Percentiles rank a stretch among this genome's conserved stretches.
Conservation (phyloP, 129 eudicot genomes). For the Flaveria bidentis region DNA sequence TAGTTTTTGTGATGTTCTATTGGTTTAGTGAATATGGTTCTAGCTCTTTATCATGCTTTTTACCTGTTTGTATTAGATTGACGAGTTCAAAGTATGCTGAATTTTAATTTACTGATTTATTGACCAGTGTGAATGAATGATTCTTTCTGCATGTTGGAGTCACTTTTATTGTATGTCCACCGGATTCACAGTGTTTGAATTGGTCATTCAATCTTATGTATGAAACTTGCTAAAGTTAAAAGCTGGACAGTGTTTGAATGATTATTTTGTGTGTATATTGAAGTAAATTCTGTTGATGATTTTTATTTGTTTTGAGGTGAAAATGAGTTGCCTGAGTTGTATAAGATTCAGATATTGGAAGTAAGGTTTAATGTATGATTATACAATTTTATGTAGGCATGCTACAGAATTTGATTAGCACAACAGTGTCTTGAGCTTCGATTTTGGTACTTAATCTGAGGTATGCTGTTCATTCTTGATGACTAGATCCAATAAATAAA, state of each 20-base stretch:
- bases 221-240: not conserved
- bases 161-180: no score
- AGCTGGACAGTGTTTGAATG: not conserved
- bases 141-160: no score
- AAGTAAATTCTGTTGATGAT: not conserved
- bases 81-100: not conserved
- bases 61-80: not conserved
- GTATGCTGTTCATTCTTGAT: constrained; percentile 6
- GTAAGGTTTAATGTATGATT: constrained; percentile 4
- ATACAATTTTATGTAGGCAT: not conserved
- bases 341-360: not conserved
- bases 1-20: not conserved
- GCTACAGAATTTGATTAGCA: constrained; percentile 11
- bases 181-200: no score
- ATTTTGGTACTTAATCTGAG: constrained; percentile 10
- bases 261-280: not conserved
- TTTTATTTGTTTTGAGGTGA: not conserved
- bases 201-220: not conserved
- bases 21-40: not conserved
- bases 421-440: not conserved
- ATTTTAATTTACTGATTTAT: not conserved
- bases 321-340: not conserved
- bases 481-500: not conserved
- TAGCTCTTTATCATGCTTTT: not conserved
- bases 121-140: no score